phyloP scores from a whole-genome alignment of 768 basidiomycete species.

The Boletus rubropictus region DNA sequence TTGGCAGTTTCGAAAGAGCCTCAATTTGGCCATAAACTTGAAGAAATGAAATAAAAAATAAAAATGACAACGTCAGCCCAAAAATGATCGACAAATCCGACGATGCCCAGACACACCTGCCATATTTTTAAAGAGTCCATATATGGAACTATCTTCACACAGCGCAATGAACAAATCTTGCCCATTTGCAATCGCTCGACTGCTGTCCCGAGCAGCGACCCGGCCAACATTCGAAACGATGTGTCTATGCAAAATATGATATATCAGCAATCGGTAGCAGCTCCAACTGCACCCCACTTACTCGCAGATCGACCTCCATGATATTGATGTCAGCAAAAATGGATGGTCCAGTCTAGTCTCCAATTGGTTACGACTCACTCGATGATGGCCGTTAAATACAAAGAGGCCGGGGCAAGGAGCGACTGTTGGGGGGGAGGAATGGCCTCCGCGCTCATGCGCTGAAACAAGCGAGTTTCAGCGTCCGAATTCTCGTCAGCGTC shows the following conservation, averaged over 20 bases:
- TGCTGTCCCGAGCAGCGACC: slow-evolving; percentile 82
- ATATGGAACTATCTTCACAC: slow-evolving; percentile 86
- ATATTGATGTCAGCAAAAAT: slow-evolving; percentile 22
- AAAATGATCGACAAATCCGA: slow-evolving; percentile 18
- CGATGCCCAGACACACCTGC: slow-evolving; percentile 46
- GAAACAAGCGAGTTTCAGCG: slow-evolving; percentile 57
- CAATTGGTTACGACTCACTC: slow-evolving; percentile 59
- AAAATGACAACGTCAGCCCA: slow-evolving; percentile 16
- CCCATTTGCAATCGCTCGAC: slow-evolving; percentile 64
- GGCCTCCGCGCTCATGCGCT: slow-evolving; percentile 51
- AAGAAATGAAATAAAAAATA: slow-evolving; percentile 1
- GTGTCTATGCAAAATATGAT: slow-evolving; percentile 47
- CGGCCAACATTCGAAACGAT: slow-evolving; percentile 77
- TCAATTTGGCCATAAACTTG: slow-evolving; percentile 79
- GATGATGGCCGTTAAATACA: slow-evolving; percentile 88
- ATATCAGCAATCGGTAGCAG: no score
- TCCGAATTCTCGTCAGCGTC: slow-evolving; percentile 71
- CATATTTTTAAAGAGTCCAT: slow-evolving; percentile 80
- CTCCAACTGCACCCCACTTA: no score
- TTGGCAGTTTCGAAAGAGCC: slow-evolving; percentile 50
- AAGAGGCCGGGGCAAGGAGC: slow-evolving; percentile 71
- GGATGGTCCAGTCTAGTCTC: slow-evolving; percentile 11
- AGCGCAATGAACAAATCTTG: slow-evolving; percentile 84
- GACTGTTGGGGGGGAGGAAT: slow-evolving; percentile 47
- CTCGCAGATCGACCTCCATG: slow-evolving; percentile 78